Evolutionary conservation across 176 grass and related monocot species (phyloP), one percentile per base, ranked within the genome.

Genomic region (Aegilops tauschii): DNA sequence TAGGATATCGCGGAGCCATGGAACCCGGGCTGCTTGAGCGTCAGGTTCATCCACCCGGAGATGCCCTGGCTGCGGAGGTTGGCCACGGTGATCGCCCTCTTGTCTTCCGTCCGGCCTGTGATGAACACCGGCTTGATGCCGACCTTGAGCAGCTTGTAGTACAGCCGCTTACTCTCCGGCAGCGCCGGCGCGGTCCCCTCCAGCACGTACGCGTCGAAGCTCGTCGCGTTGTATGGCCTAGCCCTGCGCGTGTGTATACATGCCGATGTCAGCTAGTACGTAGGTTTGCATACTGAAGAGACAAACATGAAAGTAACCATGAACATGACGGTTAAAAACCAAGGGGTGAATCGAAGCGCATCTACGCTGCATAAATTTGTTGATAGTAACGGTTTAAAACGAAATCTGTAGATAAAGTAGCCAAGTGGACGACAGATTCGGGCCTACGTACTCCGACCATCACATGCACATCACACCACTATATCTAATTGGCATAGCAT

Each of bases 61-160:
- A 80, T 88, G 28, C 92, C 86, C 56, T 73, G 21, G 13, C 31
- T 12, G 6, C n/a, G 12, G 54, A 93, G 83, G 78, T 90, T 93
- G 0, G 0, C 0, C 0, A 12, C 23, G 3, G 86, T 93, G 82
- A 86, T 3, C 3, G 20, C 2, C 32, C 88, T 86, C 66, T 69
- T 28, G 65, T 79, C 47, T 47, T 90, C 88, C 0, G 66, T 40
- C 28, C 92, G 65, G 16, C 86, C 92, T 1, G 88, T 93, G 28
- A 90, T 49, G 83, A 93, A 88, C 69, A 90, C 82, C 23, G 83
- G 54, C 82, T 88, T 93, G 91, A 90, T 65, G 62, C 56, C 56
- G 2, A 59, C 56, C 18, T 7, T 9, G 56, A 59, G 56, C 0
- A 92, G 12, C 70, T 84, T 87, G 5, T 18, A 20, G 87, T 78